A percentile compares a stretch with the other conserved stretches of the same genome.
Evolutionary conservation across 1,139 yeast genomes (phyloP).

Genomic region (Spencermartinsiella ligniputridi): DNA sequence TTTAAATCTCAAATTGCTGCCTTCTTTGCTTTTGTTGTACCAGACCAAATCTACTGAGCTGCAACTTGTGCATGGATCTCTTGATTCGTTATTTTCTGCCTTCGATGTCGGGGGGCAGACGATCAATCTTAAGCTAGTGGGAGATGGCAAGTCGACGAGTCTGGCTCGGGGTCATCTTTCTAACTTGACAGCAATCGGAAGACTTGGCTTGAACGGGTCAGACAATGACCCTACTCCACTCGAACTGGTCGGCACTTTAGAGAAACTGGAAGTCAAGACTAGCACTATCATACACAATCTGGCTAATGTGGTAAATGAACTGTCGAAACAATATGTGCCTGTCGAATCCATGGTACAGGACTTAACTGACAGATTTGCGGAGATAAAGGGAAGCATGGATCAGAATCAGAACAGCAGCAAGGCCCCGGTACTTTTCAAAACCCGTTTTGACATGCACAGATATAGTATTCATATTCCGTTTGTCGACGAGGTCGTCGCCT

Average conservation of each 20-base stretch:
- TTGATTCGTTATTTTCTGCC: background rate
- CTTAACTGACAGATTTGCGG: background rate
- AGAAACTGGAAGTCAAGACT: background rate
- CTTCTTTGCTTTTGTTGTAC: slow-evolving; percentile 2
- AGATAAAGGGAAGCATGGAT: too few species aligned
- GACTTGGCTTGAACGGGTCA: background rate
- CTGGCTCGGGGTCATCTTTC: background rate
- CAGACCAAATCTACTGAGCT: background rate
- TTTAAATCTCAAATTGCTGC: slow-evolving; percentile 1
- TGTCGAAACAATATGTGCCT: background rate
- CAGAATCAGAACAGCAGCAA: too few species aligned
- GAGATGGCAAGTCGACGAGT: background rate
- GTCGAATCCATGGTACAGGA: background rate
- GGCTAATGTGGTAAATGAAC: background rate
- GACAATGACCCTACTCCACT: background rate
- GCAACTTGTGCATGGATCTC: background rate
- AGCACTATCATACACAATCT: background rate
- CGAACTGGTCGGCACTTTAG: background rate
- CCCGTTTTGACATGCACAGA: background rate
- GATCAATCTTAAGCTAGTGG: background rate
- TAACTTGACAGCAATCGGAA: background rate
- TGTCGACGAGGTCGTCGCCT: background rate
- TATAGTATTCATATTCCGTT: background rate
- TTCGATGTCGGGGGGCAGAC: slow-evolving; percentile 4
- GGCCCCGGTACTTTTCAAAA: too few species aligned